Conservation (phyloP, 306 rosid genomes). For the Gleditsia sinensis region DNA sequence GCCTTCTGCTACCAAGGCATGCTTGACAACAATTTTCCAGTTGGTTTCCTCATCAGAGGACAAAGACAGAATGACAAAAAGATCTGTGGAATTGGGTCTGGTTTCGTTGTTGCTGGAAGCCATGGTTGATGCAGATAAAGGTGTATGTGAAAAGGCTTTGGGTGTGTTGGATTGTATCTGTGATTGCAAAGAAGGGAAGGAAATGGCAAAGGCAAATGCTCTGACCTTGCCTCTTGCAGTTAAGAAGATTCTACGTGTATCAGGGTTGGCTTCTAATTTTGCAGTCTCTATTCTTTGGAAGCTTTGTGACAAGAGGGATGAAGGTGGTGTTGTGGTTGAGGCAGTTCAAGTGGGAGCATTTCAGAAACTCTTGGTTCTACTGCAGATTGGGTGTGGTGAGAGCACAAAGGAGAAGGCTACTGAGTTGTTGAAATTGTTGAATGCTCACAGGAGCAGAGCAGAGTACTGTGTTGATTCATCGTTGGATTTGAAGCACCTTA, state of each 20-base stretch:
- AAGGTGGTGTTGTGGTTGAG: slow-evolving; percentile 43
- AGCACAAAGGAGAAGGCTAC: slow-evolving; percentile 59
- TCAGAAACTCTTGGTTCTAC: slow-evolving; percentile 73
- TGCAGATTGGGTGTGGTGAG: slow-evolving; percentile 78
- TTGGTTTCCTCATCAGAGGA: slow-evolving; percentile 41
- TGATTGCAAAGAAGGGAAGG: slow-evolving; percentile 56
- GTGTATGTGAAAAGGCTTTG: slow-evolving; percentile 60
- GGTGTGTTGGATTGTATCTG: slow-evolving; percentile 67
- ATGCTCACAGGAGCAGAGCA: slow-evolving; percentile 45
- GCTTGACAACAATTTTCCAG: slow-evolving; percentile 50
- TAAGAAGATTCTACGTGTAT: slow-evolving; percentile 74
- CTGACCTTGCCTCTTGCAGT: slow-evolving; percentile 65
- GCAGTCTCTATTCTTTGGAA: slow-evolving; percentile 68
- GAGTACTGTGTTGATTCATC: slow-evolving; percentile 70
- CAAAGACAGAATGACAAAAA: slow-evolving; percentile 33
- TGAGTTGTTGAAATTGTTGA: slow-evolving; percentile 68
- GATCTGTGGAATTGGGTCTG: slow-evolving; percentile 62
- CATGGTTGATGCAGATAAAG: slow-evolving; percentile 67
- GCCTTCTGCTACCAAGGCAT: slow-evolving; percentile 54
- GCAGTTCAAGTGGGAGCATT: slow-evolving; percentile 69
- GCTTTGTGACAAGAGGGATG: slow-evolving; percentile 47
- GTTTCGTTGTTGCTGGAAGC: slow-evolving; percentile 57
- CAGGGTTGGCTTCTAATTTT: slow-evolving; percentile 57
- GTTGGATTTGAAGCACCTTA: slow-evolving; percentile 63
- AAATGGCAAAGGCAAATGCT: slow-evolving; percentile 50